These are phyloP conservation scores for Durotheca rogersii DNA, from an alignment of 495 filamentous ascomycete species.

Conservation along the genomic window DNA sequence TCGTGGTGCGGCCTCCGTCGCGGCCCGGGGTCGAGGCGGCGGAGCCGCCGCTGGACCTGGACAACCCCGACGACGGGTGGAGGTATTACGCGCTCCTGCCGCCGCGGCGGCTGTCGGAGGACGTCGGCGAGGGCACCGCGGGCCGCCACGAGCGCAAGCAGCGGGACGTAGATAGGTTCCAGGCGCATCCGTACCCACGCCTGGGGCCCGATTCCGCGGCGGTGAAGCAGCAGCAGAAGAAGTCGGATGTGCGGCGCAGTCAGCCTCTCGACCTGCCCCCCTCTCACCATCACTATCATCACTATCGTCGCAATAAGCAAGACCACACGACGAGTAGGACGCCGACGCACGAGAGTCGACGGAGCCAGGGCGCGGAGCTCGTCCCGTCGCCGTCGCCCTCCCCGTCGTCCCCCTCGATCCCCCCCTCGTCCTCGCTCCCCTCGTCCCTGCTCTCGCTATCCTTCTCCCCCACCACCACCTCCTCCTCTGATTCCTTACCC, in stretches of 20 bases:
- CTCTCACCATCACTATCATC: too few relatives aligned
- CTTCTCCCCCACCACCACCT: slow-evolving; percentile 4
- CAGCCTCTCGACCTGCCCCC: too few relatives aligned
- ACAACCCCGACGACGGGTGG: slow-evolving; percentile 2
- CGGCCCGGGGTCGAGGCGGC: slow-evolving; percentile 17
- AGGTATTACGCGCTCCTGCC: slow-evolving; percentile 3
- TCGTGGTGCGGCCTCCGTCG: slow-evolving; percentile 24
- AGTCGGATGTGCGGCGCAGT: background rate
- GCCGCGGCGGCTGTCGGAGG: slow-evolving; percentile 6
- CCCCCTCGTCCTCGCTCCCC: too few relatives aligned
- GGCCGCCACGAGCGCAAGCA: slow-evolving; percentile 33
- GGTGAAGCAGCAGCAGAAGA: slow-evolving; percentile 9
- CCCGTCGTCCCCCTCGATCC: too few relatives aligned
- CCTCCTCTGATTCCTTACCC: slow-evolving; percentile 6
- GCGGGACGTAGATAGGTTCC: slow-evolving; percentile 28
- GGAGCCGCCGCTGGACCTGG: slow-evolving; percentile 26
- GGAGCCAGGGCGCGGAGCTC: too few relatives aligned
- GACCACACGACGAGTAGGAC: too few relatives aligned
- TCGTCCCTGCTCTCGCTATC: too few relatives aligned
- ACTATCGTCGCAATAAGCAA: too few relatives aligned
- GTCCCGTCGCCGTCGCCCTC: too few relatives aligned
- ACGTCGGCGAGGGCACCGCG: slow-evolving; percentile 28
- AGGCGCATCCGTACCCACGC: slow-evolving; percentile 1
- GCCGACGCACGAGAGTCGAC: too few relatives aligned
- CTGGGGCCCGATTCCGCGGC: background rate